Evolutionary conservation across 2,329 filamentous ascomycete species (phyloP), one percentile per base, ranked within the genome.

Genomic region (Fusarium tricinctum): DNA sequence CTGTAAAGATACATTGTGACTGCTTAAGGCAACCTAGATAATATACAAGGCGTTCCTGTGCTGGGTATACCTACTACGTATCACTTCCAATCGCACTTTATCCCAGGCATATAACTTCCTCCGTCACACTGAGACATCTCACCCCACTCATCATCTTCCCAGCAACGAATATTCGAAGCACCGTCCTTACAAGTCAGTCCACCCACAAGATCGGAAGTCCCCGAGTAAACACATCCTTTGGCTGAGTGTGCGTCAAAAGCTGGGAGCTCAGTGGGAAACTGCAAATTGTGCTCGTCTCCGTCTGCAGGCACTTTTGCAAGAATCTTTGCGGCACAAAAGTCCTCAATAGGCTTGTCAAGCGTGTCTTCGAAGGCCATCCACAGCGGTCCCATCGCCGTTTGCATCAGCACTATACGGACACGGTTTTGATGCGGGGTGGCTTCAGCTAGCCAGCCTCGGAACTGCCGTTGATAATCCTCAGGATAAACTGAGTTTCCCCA

Each of bases 161-260:
- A 49, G 13, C 52, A 55, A 32, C 32, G 33, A 14, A 49, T 19
- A 9, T 39, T 9, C 4, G 33, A 23, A 40, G 15, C 32, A 32
- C 43, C 52, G 12, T 23, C 13, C 19, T 40, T 6, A 23, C 44
- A 49, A 6, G 33, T 7, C 17, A 49, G 13, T 9, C 6, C 35
- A 17, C 33, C 52, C 17, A 40, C 32, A 12, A 30, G 14, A 9
- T 22, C 23, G 28, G 40, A 28, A 28, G 30, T 38, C 1, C 51
- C 51, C 38, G 51, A 54, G 32, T 54, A 54, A n/a, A 47, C 30
- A 17, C 51, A 47, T 4, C 51, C 51, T 5, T 53, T 46, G 20
- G 40, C 40, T 12, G 14, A 30, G 5, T 53, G 50, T 15, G 50
- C 50, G 8, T 53, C 30, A 10, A 53, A 46, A 14, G 40, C 17